These are phyloP conservation scores for Triticum dicoccoides DNA, from an alignment of 176 grass and related monocot genomes.

Conservation along the genomic window DNA sequence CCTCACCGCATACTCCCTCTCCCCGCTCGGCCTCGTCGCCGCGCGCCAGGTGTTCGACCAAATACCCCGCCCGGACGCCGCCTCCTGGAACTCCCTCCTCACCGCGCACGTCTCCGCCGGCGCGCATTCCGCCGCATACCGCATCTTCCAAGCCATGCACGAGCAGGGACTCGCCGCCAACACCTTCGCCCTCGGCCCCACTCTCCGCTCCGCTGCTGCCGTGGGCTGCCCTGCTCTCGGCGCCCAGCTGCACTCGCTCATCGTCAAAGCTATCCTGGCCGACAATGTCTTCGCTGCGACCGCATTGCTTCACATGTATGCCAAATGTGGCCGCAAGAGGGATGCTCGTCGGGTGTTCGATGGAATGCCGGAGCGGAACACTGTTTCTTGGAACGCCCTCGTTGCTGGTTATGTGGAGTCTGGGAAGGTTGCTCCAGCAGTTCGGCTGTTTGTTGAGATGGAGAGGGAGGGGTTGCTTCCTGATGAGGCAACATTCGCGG, in stretches of 20 bases:
- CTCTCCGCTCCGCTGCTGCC: conserved; percentile 36
- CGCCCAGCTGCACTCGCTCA: conserved; percentile 42
- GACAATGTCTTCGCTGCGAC: conserved; percentile 31
- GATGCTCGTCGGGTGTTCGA: conserved; percentile 48
- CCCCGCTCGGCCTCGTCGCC: conserved; percentile 7
- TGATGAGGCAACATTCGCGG: conserved; percentile 52
- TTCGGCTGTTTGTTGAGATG: conserved; percentile 35
- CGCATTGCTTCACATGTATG: conserved; percentile 49
- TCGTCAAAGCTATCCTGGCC: conserved; percentile 34
- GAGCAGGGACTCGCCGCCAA: conserved; percentile 21
- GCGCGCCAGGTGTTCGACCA: conserved; percentile 53
- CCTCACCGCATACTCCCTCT: conserved; percentile 44
- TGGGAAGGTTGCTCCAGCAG: not conserved
- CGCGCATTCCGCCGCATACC: conserved; percentile 27
- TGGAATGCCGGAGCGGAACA: conserved; percentile 45
- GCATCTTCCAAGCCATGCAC: conserved; percentile 35
- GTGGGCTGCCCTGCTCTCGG: conserved; percentile 8
- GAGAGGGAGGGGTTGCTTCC: conserved; percentile 41
- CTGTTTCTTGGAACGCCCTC: conserved; percentile 56
- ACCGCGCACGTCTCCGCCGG: conserved; percentile 32
- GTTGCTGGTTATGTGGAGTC: conserved; percentile 26
- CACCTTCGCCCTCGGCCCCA: conserved; percentile 47
- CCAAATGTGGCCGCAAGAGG: conserved; percentile 25
- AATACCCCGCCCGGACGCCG: conserved; percentile 40
- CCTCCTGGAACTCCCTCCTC: conserved; percentile 70